Percentiles rank a stretch among this genome's conserved stretches.
phyloP scores from a whole-genome alignment of 2,329 filamentous ascomycete genomes.

The Dactylellina sp. region DNA sequence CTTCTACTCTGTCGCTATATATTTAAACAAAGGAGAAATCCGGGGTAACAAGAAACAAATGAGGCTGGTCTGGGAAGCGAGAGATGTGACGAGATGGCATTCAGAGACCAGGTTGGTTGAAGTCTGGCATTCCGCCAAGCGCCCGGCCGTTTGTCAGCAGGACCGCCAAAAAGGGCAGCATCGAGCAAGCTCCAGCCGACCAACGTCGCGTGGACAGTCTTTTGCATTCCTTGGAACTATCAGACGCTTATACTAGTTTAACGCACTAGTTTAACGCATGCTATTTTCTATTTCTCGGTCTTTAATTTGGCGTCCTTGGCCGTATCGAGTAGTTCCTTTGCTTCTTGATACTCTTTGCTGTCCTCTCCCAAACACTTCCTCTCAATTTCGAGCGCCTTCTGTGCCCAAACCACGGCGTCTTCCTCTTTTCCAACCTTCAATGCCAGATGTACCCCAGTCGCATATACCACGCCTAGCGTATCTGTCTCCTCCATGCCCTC shows the following conservation, averaged over 20 bases:
- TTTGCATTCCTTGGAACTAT: too few relatives aligned
- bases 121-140: too few relatives aligned
- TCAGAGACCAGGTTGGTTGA: too few relatives aligned
- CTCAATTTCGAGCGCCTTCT: conserved; percentile 38
- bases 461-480: conserved; percentile 32
- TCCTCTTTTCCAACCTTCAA: conserved; percentile 15
- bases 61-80: background rate
- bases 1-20: too few relatives aligned
- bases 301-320: background rate
- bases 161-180: background rate
- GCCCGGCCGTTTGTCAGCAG: conserved; percentile 1
- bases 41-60: background rate
- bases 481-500: conserved; percentile 54
- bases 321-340: conserved; percentile 19
- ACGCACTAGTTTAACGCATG: too few relatives aligned
- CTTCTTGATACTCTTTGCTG: conserved; percentile 34
- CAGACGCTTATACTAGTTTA: too few relatives aligned
- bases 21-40: background rate
- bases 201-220: conserved; percentile 7
- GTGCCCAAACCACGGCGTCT: conserved; percentile 35
- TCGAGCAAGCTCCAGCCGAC: background rate
- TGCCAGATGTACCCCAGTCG: conserved; percentile 18
- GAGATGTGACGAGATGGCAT: background rate
- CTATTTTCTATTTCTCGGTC: too few relatives aligned
- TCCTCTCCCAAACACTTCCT: conserved; percentile 50